Evolutionary conservation across 352 stramenopile genomes (phyloP), one percentile per base, ranked within the genome.

Genomic region (Phytopythium oedochilum): DNA sequence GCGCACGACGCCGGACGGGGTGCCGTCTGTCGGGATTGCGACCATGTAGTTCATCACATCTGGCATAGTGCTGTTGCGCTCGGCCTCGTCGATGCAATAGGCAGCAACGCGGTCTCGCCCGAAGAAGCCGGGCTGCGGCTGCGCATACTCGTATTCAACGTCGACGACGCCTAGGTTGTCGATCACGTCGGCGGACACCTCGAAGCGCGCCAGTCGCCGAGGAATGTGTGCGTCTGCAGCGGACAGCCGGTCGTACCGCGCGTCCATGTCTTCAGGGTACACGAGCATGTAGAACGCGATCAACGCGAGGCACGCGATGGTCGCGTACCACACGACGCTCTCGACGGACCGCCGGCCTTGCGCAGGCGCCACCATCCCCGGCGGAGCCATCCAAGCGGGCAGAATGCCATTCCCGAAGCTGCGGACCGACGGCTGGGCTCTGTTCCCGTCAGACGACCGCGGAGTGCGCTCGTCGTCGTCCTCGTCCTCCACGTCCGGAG

Each of bases 141-240:
- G 45, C 28, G 57, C 49, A 43, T 78, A 81, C 59, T 68, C 70
- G 45, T 76, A 83, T 10, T 43, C 49, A 26, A 83, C 64, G 22
- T 61, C 50, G 31, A 79, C 54, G 3, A 35, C 60, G 45, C 73
- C 72, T 34, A 70, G 49, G 51, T 77, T 71, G 44, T 63, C 18
- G 18, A 83, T 18, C 47, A 40, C 49, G 23, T 26, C 52, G 31
- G 58, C 61, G 22, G 71, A 70, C 15, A 78, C 59, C 10, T 60
- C 44, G 48, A 82, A 75, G 22, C 46, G 55, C 20, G 48, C 43
- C 2, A 75, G 29, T 23, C 55, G 54, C 29, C 60, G 63, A 11
- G 57, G 60, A 12, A 22, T 63, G 23, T 65, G 63, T 18, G 63
- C 55, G 23, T 71, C 63, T 25, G 40, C 47, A 1, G 34, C 45